Conservation (phyloP, 768 basidiomycete genomes). For the Lyophyllum shimeji region DNA sequence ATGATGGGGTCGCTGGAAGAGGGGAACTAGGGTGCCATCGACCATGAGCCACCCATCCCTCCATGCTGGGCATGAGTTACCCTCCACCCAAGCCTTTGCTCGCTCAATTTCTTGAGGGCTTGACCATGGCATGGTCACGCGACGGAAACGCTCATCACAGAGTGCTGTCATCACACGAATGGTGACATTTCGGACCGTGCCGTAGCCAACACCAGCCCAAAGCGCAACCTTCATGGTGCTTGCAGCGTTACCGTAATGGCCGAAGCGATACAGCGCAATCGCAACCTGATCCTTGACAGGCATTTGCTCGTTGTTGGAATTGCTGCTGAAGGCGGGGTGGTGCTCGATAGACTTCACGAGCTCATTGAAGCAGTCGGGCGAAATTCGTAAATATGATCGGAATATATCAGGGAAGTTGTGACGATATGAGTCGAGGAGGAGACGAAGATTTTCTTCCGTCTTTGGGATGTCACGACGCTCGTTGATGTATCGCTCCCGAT, state of each 20-base stretch:
- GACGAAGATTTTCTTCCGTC: background rate
- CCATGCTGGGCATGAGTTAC: constrained; percentile 32
- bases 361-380: constrained; percentile 21
- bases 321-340: constrained; percentile 23
- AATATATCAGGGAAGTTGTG: constrained; percentile 7
- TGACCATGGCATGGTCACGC: constrained; percentile 27
- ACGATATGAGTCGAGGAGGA: constrained; percentile 1
- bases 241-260: constrained; percentile 37
- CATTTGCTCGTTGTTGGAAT: constrained; percentile 26
- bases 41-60: constrained; percentile 32
- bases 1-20: constrained; percentile 26
- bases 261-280: constrained; percentile 36
- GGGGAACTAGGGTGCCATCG: constrained; percentile 38
- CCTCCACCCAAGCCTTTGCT: constrained; percentile 38
- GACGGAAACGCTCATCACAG: constrained; percentile 20
- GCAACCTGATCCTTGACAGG: constrained; percentile 32
- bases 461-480: background rate
- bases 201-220: constrained; percentile 35
- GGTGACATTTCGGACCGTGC: constrained; percentile 27
- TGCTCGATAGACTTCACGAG: constrained; percentile 19
- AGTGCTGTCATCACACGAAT: constrained; percentile 27
- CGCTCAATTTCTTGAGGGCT: constrained; percentile 22
- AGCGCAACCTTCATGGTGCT: constrained; percentile 28
- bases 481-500: background rate
- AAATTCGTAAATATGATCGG: constrained; percentile 21